Conservation (phyloP, 371 early-diverging fungal species). For the Lichtheimia hyalospora region DNA sequence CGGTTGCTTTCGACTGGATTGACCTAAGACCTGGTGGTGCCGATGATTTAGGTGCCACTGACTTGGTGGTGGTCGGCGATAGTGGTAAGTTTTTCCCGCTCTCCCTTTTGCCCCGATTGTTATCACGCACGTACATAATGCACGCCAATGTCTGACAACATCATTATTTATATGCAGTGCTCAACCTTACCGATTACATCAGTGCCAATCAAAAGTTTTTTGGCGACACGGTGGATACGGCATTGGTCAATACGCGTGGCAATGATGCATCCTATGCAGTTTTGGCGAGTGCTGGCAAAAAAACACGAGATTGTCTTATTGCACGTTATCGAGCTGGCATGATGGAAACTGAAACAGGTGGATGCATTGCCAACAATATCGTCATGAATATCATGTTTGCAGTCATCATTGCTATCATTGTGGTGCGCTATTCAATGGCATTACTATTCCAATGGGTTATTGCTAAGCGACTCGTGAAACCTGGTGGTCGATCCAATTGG, state of each 20-base stretch:
- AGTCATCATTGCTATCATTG: slow-evolving; percentile 46
- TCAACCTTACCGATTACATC: slow-evolving; percentile 35
- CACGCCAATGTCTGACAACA: slow-evolving; percentile 31
- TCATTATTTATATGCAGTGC: slow-evolving; percentile 30
- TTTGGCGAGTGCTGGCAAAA: slow-evolving; percentile 30
- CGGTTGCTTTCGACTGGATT: slow-evolving; percentile 41
- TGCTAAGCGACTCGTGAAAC: slow-evolving; percentile 39
- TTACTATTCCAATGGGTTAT: slow-evolving; percentile 63
- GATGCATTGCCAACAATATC: slow-evolving; percentile 61
- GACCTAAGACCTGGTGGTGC: slow-evolving; percentile 29
- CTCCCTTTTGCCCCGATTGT: slow-evolving; percentile 17
- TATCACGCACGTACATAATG: slow-evolving; percentile 39
- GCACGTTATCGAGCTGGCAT: slow-evolving; percentile 48
- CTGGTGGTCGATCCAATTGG: slow-evolving; percentile 50
- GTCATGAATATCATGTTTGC: slow-evolving; percentile 46
- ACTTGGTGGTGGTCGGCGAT: slow-evolving; percentile 50
- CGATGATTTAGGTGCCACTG: slow-evolving; percentile 19
- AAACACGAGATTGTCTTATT: slow-evolving; percentile 39
- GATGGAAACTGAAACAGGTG: slow-evolving; percentile 47
- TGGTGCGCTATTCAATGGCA: slow-evolving; percentile 60
- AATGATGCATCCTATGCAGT: slow-evolving; percentile 49
- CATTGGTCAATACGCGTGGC: slow-evolving; percentile 29
- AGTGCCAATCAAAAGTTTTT: slow-evolving; percentile 4
- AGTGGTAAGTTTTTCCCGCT: slow-evolving; percentile 34
- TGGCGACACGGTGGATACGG: slow-evolving; percentile 33